Conservation (phyloP, 495 filamentous ascomycete species). For the Neurospora sp. region DNA sequence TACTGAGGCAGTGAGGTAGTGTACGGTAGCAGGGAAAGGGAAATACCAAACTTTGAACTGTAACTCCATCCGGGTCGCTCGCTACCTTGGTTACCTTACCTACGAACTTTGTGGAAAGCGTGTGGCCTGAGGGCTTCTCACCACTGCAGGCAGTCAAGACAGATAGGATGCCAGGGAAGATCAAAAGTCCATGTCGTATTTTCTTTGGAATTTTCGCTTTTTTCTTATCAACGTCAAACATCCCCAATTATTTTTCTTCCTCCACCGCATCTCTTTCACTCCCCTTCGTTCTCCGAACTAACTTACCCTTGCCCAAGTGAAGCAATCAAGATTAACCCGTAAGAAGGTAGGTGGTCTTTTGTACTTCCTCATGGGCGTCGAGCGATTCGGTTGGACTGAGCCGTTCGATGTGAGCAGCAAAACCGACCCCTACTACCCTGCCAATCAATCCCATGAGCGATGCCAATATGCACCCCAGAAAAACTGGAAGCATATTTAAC, state of each 20-base stretch:
- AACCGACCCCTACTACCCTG: neutral
- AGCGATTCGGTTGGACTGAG: neutral
- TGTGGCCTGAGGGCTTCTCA: no score
- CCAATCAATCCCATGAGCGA: neutral
- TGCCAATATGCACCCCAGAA: neutral
- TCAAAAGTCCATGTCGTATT: no score
- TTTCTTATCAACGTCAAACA: no score
- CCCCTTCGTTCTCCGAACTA: no score
- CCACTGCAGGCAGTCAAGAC: no score
- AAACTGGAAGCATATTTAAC: neutral
- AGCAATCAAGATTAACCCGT: neutral
- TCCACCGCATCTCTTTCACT: no score
- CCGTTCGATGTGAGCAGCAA: neutral
- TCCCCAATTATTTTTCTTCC: no score
- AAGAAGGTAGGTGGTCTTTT: neutral
- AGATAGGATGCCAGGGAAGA: no score
- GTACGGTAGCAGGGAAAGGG: no score
- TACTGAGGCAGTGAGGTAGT: no score
- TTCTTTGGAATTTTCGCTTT: no score
- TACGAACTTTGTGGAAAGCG: no score
- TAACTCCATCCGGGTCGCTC: neutral
- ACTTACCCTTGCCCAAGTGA: neutral
- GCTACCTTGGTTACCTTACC: neutral
- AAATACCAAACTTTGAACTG: neutral
- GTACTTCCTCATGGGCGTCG: neutral